These are phyloP conservation scores for Neonectria coccinea DNA, from an alignment of 2,329 filamentous ascomycete species.

Conservation along the genomic window DNA sequence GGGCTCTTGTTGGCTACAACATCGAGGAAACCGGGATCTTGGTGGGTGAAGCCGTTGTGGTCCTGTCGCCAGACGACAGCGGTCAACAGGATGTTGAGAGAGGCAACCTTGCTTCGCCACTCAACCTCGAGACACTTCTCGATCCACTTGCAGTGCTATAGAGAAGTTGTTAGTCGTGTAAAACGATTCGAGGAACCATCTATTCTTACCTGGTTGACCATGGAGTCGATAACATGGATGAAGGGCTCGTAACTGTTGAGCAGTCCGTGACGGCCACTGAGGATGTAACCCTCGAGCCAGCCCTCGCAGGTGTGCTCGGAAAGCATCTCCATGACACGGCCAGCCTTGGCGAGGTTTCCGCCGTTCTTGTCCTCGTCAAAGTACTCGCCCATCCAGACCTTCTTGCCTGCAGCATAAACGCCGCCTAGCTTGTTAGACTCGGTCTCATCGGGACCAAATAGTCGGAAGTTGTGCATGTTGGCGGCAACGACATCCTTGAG, in stretches of 20 bases:
- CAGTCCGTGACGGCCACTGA: slow-evolving; percentile 80
- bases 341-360: slow-evolving; percentile 75
- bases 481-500: slow-evolving; percentile 74
- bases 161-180: slow-evolving; percentile 21
- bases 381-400: slow-evolving; percentile 84
- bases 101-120: slow-evolving; percentile 79
- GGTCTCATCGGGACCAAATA: slow-evolving; percentile 85
- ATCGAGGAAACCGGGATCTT: slow-evolving; percentile 84
- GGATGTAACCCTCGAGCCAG: slow-evolving; percentile 83
- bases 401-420: slow-evolving; percentile 80
- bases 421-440: slow-evolving; percentile 81
- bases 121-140: slow-evolving; percentile 85
- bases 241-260: slow-evolving; percentile 88
- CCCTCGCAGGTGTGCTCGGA: slow-evolving; percentile 84
- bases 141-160: slow-evolving; percentile 83
- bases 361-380: slow-evolving; percentile 81
- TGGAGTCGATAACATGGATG: slow-evolving; percentile 85
- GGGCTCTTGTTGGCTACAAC: slow-evolving; percentile 84
- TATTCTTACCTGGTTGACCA: slow-evolving; percentile 77
- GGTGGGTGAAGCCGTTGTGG: slow-evolving; percentile 86
- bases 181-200: not conserved
- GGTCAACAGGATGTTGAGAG: slow-evolving; percentile 83
- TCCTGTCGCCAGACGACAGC: slow-evolving; percentile 86
- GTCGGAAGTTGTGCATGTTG: slow-evolving; percentile 76
- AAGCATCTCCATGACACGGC: slow-evolving; percentile 87